Base-by-base conservation (phyloP, 176 grass and related monocot species). In the Rhynchospora tenuis region DNA sequence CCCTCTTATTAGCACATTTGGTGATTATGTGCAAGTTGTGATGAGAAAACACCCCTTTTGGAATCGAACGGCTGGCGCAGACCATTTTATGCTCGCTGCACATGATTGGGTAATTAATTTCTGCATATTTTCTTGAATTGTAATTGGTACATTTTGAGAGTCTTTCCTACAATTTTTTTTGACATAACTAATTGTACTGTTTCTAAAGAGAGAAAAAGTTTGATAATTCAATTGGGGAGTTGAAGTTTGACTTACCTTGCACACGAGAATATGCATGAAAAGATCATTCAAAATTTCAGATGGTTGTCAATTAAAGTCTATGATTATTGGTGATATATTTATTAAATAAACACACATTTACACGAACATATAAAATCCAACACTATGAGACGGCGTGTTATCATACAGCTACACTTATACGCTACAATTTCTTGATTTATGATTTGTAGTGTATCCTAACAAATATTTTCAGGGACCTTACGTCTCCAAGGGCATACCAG, bases 81-180 rank as follows among this genome's bases (percentile, higher is more conserved):
- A 97, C 67, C 94, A 97, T 81, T 97, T 97, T 81, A 97, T 97
- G 94, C 89, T 97, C 71, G 66, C 94, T 81, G 91, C 89, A 89
- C 94, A 97, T 28, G 94, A 97, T 11, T 97, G 91, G 91, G 91
- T 93, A 85, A 38, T 75, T 5, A 51, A 17, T 75, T 31, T 22
- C 3, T 42, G 48, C 20, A 14, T n/a, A 5, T 47, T 52, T 75
- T 8, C 51, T 52, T 38, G 42, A 69, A 19, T 58, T 58, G 43
- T n/a, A 16, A 50, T 83, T 83, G 43, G 33, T 76, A 51, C 20
- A 76, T 16, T n/a, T 38, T 58, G 20, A 50, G 17, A 51, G 26
- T 24, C 24, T 19, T 42, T 45, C 14, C 15, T 14, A 12, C 23
- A 74, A 74, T 50, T 61, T 22, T 26, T 11, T 16, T 7, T 51